Conservation (phyloP, 768 basidiomycete species). For the Galerina sulciceps region DNA sequence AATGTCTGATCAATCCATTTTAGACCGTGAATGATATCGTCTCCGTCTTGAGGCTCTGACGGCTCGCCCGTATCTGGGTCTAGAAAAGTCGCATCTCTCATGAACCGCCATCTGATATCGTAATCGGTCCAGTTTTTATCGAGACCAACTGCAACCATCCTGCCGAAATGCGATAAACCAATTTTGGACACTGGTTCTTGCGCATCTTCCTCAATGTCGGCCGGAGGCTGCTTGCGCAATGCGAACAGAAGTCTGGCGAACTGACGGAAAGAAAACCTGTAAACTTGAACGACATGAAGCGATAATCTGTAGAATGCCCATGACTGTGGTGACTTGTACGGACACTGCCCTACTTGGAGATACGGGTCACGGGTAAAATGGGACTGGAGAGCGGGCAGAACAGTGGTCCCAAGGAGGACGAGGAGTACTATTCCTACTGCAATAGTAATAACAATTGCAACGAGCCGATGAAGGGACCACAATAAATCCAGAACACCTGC, state of each 20-base stretch:
- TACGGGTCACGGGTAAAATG: slow-evolving; percentile 7
- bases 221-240: background rate
- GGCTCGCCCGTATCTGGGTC: slow-evolving; percentile 8
- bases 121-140: slow-evolving; percentile 15
- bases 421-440: slow-evolving; percentile 20
- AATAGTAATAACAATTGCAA: slow-evolving; percentile 20
- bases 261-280: background rate
- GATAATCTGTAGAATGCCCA: slow-evolving; percentile 23
- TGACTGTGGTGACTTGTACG: slow-evolving; percentile 31
- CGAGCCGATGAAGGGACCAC: slow-evolving; percentile 18
- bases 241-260: background rate
- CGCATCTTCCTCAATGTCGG: slow-evolving; percentile 3
- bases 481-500: slow-evolving; percentile 29
- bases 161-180: slow-evolving; percentile 9
- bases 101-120: slow-evolving; percentile 10
- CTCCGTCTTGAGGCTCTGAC: slow-evolving; percentile 7
- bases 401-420: slow-evolving; percentile 24
- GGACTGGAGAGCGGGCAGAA: slow-evolving; percentile 25
- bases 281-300: background rate
- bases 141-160: background rate
- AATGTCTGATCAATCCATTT: slow-evolving; percentile 16
- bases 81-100: slow-evolving; percentile 9
- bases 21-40: slow-evolving; percentile 13
- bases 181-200: background rate
- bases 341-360: slow-evolving; percentile 20